Base-by-base conservation (phyloP, 306 rosid species). In the Cicer arietinum region DNA sequence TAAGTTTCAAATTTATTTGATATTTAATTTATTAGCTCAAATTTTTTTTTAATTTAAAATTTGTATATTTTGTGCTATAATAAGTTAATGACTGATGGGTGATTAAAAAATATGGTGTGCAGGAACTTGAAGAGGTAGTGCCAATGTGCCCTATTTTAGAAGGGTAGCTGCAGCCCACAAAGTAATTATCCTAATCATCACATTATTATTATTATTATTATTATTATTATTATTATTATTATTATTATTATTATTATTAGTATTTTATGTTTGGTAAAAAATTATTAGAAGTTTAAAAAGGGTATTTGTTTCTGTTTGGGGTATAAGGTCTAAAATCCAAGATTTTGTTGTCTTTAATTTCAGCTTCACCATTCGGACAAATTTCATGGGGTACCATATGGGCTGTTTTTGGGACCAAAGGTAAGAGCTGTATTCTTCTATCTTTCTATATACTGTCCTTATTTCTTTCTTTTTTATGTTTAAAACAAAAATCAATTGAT, bases 341-440 rank as follows among this genome's bases (percentile, higher is more conserved):
- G 68, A 77, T 84, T 76, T 68, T 71, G n/a, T 80, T 82, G 53
- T 81, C 22, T 37, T 77, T 65, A 59, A 43, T 79, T 47, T 62
- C 82, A 95, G 99, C 93, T 95, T 66, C 99, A 95, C 82, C 99
- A 92, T 80, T 84, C 97, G 3, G 99, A 95, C 67, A 92, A 90
- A 76, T 95, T 92, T 84, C 6, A 88, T 5, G 98, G 99, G 25
- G 98, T 95, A 7, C 99, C 99, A 8, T 95, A 92, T 73, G 99
- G 99, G 52, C 81, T 95, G 82, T 95, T 95, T 88, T 80, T 95
- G 75, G 99, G 99, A 85, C 99, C 98, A 1, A 90, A 84, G 90
- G 97, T 93, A 53, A 22, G 88, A n/a, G 73, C 7, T 39, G 20
- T 8, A 39, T 20, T 65, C n/a, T 63, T 71, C 10, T 63, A 40